Conservation (phyloP, 495 filamentous ascomycete species). For the Ascobolus immersus region DNA sequence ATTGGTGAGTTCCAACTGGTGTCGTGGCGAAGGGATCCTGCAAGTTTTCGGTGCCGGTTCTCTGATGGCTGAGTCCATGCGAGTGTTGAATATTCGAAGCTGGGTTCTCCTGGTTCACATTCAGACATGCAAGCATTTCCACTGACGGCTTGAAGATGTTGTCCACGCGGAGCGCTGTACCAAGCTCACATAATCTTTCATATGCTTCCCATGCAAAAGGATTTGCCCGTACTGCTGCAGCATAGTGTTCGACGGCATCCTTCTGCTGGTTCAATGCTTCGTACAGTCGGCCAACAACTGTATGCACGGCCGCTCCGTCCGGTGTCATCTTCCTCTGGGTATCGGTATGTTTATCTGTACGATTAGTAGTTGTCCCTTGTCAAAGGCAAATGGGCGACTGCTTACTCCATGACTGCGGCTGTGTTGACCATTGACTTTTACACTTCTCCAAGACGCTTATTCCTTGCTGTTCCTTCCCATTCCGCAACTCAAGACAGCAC, state of each 20-base stretch:
- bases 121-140: slow-evolving; percentile 37
- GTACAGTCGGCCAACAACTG: slow-evolving; percentile 68
- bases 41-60: no score
- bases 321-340: slow-evolving; percentile 40
- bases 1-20: no score
- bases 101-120: no score
- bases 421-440: slow-evolving; percentile 35
- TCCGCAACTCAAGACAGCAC: slow-evolving; percentile 47
- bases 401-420: slow-evolving; percentile 22
- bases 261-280: slow-evolving; percentile 51
- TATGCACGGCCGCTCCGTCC: slow-evolving; percentile 57
- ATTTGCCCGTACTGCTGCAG: slow-evolving; percentile 66
- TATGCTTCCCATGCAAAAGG: slow-evolving; percentile 99
- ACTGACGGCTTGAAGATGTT: slow-evolving; percentile 66
- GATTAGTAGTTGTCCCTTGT: slow-evolving; percentile 39
- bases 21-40: slow-evolving; percentile 7
- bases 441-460: slow-evolving; percentile 54
- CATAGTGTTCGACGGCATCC: slow-evolving; percentile 59
- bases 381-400: not conserved
- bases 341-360: slow-evolving; percentile 43
- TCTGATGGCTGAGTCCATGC: no score
- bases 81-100: no score
- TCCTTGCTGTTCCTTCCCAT: slow-evolving; percentile 45
- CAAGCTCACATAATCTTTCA: slow-evolving; percentile 44
- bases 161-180: slow-evolving; percentile 41